These are phyloP conservation scores for Paramarasmius palmivorus DNA, from an alignment of 1,284 basidiomycete species.

Conservation along the genomic window DNA sequence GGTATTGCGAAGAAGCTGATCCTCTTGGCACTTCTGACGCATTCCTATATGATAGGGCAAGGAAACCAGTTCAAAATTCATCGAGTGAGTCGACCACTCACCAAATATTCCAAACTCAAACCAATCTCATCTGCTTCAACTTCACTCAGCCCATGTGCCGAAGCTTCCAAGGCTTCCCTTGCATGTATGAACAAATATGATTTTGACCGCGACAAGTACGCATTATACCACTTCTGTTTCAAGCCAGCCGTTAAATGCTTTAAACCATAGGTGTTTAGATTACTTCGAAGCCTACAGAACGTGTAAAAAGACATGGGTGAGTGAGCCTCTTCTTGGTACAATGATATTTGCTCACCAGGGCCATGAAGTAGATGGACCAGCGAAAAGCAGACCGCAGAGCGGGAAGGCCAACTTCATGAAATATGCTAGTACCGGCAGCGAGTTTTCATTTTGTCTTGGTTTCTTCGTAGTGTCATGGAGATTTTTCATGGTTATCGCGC, in stretches of 20 bases:
- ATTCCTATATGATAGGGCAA: slow-evolving; percentile 29
- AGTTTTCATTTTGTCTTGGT: not conserved
- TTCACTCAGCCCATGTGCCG: slow-evolving; percentile 60
- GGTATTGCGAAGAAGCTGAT: slow-evolving; percentile 26
- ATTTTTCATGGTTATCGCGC: too few relatives aligned
- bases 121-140: not conserved
- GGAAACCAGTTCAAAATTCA: slow-evolving; percentile 37
- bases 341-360: slow-evolving; percentile 8
- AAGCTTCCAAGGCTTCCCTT: slow-evolving; percentile 72
- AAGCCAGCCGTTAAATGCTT: too few relatives aligned
- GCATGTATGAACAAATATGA: slow-evolving; percentile 66
- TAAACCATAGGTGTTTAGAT: too few relatives aligned
- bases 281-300: slow-evolving; percentile 78
- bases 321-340: slow-evolving; percentile 19
- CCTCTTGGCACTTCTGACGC: not conserved
- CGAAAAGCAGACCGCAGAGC: slow-evolving; percentile 46
- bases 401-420: slow-evolving; percentile 30
- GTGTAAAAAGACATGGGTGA: slow-evolving; percentile 76
- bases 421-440: too few relatives aligned
- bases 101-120: too few relatives aligned
- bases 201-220: slow-evolving; percentile 64
- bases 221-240: too few relatives aligned
- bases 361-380: slow-evolving; percentile 34
- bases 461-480: not conserved
- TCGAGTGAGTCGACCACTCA: slow-evolving; percentile 43